phyloP scores from a whole-genome alignment of 2,329 filamentous ascomycete genomes.

The Aspergillus cejpii region DNA sequence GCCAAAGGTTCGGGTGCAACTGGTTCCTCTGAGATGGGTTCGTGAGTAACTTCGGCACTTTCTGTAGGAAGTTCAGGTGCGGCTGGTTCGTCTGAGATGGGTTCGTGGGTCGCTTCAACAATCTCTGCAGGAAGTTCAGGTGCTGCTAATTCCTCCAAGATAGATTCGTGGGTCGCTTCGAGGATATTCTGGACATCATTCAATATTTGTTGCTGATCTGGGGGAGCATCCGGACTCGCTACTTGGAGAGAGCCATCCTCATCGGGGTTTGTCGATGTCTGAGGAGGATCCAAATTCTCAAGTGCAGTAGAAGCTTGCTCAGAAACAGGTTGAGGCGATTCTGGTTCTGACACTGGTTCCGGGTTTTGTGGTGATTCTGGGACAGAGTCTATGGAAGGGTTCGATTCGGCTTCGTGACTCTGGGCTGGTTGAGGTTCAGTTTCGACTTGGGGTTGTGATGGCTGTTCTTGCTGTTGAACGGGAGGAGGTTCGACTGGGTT shows the following conservation, averaged over 20 bases:
- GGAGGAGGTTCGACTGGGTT: constrained; percentile 19
- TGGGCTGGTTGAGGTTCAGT: constrained; percentile 9
- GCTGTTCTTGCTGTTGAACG: constrained; percentile 19
- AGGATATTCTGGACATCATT: constrained; percentile 15
- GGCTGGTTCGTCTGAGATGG: too few species aligned
- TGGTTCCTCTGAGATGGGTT: too few species aligned
- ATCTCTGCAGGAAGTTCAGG: constrained; percentile 2
- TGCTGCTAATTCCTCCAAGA: constrained; percentile 4
- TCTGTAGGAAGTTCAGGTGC: too few species aligned
- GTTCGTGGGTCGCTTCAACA: background rate
- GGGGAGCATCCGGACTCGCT: constrained; percentile 8
- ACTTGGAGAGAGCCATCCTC: constrained; percentile 11
- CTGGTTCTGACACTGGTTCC: constrained; percentile 7
- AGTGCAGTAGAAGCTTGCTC: constrained; percentile 12
- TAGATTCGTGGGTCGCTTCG: constrained; percentile 12
- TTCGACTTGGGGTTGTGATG: constrained; percentile 6
- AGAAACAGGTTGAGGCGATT: constrained; percentile 16
- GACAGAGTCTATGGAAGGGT: background rate
- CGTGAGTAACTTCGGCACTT: constrained; percentile 6
- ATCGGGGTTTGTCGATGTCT: constrained; percentile 10
- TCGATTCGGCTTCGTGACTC: background rate
- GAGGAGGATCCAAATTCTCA: constrained; percentile 9
- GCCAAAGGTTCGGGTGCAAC: too few species aligned
- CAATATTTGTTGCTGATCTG: constrained; percentile 16
- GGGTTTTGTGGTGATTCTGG: background rate